Percentiles rank a stretch among this genome's conserved stretches.
Conservation (phyloP, 2,329 filamentous ascomycete genomes). For the Tolypocladium inflatum region DNA sequence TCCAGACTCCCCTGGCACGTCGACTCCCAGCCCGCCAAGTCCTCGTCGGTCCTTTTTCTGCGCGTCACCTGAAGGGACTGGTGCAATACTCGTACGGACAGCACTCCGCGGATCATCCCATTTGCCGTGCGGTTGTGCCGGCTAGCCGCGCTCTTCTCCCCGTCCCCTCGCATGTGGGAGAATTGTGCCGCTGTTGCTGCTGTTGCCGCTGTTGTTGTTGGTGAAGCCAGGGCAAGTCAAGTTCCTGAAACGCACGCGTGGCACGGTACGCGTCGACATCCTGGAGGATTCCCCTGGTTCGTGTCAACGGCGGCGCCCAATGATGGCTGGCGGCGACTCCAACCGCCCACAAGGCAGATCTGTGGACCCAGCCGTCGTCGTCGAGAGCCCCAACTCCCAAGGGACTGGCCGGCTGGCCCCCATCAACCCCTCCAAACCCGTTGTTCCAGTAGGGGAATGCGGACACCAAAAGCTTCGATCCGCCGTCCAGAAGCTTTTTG, state of each 20-base stretch:
- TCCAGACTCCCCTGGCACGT: slow-evolving; percentile 5
- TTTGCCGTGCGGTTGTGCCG: background rate
- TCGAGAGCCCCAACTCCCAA: slow-evolving; percentile 6
- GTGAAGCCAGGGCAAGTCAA: background rate
- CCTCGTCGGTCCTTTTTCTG: slow-evolving; percentile 3
- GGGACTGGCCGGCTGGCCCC: slow-evolving; percentile 5
- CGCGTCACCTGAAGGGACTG: slow-evolving; percentile 1
- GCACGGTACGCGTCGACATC: slow-evolving; percentile 2
- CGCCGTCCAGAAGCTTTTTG: slow-evolving; percentile 13
- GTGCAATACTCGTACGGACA: background rate
- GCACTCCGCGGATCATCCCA: background rate
- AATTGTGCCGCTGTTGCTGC: background rate
- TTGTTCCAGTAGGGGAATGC: slow-evolving; percentile 6
- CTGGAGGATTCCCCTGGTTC: slow-evolving; percentile 1
- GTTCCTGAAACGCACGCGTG: slow-evolving; percentile 8
- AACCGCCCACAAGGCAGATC: slow-evolving; percentile 13
- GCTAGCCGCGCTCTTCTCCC: background rate
- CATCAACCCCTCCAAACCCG: slow-evolving; percentile 7
- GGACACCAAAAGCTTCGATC: slow-evolving; percentile 12
- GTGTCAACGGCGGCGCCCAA: slow-evolving; percentile 4
- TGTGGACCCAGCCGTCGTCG: slow-evolving; percentile 10
- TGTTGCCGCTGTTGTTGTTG: background rate
- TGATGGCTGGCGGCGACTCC: slow-evolving; percentile 3
- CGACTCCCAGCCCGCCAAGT: slow-evolving; percentile 1
- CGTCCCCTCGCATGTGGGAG: background rate